Conservation (phyloP, 768 basidiomycete species). For the Auricularia heimuer region DNA sequence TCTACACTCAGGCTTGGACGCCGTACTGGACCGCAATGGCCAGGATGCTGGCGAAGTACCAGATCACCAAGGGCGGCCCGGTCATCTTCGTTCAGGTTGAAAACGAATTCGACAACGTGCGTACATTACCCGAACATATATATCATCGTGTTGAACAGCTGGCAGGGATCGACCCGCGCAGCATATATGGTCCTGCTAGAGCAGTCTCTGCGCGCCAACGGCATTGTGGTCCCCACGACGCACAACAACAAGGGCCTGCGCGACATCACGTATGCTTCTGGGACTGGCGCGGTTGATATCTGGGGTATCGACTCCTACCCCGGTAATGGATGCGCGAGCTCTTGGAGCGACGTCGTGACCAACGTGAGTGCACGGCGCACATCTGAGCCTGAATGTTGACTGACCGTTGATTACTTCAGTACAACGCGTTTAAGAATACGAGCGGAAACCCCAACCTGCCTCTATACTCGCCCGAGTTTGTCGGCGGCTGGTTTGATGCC, state of each 20-base stretch:
- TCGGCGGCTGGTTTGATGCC: slow-evolving; percentile 71
- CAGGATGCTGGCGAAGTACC: slow-evolving; percentile 40
- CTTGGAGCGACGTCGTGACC: slow-evolving; percentile 44
- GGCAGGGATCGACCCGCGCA: slow-evolving; percentile 27
- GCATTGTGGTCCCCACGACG: slow-evolving; percentile 40
- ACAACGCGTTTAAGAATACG: neutral
- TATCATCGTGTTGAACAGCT: slow-evolving; percentile 32
- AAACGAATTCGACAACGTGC: slow-evolving; percentile 36
- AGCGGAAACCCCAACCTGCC: slow-evolving; percentile 38
- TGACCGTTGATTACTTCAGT: neutral
- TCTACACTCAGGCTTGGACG: slow-evolving; percentile 45
- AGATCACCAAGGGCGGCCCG: slow-evolving; percentile 54
- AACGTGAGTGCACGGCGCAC: neutral
- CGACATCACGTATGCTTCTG: slow-evolving; percentile 41
- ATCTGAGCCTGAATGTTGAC: slow-evolving; percentile 2
- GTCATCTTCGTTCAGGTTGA: slow-evolving; percentile 45
- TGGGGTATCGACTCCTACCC: slow-evolving; percentile 38
- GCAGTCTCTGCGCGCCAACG: slow-evolving; percentile 34
- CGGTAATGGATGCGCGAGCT: slow-evolving; percentile 32
- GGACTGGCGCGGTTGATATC: slow-evolving; percentile 36
- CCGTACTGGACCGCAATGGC: slow-evolving; percentile 44
- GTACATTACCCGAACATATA: slow-evolving; percentile 22
- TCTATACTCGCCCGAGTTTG: slow-evolving; percentile 59
- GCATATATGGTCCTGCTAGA: slow-evolving; percentile 43
- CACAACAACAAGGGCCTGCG: slow-evolving; percentile 36